Evolutionary conservation across 2,329 filamentous ascomycete genomes (phyloP).

Genomic region (Immersiporthe knoxdaviesiana): DNA sequence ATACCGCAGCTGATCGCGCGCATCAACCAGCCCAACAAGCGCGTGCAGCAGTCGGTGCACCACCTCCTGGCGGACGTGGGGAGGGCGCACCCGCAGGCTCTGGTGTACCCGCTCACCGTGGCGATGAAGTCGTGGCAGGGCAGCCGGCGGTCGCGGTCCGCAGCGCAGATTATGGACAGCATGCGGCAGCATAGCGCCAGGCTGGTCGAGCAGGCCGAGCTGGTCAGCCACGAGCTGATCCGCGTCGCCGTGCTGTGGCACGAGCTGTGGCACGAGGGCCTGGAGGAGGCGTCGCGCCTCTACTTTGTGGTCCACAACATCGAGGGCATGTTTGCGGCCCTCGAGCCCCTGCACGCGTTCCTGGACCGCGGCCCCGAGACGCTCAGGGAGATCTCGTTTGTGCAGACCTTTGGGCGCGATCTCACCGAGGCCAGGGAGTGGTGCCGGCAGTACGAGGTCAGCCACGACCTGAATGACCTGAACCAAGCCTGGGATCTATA

Average conservation of each 20-base stretch:
- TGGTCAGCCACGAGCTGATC: constrained; percentile 95
- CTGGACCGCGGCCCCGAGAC: constrained; percentile 92
- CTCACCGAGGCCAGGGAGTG: constrained; percentile 93
- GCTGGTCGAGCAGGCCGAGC: constrained; percentile 91
- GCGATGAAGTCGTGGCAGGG: constrained; percentile 93
- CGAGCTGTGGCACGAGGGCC: constrained; percentile 96
- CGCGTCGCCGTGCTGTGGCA: constrained; percentile 97
- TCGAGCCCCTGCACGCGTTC: constrained; percentile 89
- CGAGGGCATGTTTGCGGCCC: constrained; percentile 91
- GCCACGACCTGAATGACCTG: constrained; percentile 88
- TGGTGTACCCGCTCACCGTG: constrained; percentile 96
- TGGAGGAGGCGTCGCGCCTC: constrained; percentile 93
- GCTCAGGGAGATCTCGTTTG: constrained; percentile 92
- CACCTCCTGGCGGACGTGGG: constrained; percentile 91
- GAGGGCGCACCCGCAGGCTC: constrained; percentile 88
- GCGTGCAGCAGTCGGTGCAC: constrained; percentile 89
- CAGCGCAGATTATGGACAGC: constrained; percentile 93
- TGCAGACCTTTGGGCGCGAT: constrained; percentile 94
- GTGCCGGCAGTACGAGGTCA: constrained; percentile 88
- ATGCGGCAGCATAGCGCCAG: constrained; percentile 94
- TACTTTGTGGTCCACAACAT: constrained; percentile 99
- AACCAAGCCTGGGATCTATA: constrained; percentile 99
- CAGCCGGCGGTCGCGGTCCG: constrained; percentile 81
- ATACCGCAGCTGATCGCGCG: constrained; percentile 96
- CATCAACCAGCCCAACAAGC: constrained; percentile 92